Evolutionary conservation across 495 filamentous ascomycete species (phyloP).

Genomic region (Astrocystis sublimbata): DNA sequence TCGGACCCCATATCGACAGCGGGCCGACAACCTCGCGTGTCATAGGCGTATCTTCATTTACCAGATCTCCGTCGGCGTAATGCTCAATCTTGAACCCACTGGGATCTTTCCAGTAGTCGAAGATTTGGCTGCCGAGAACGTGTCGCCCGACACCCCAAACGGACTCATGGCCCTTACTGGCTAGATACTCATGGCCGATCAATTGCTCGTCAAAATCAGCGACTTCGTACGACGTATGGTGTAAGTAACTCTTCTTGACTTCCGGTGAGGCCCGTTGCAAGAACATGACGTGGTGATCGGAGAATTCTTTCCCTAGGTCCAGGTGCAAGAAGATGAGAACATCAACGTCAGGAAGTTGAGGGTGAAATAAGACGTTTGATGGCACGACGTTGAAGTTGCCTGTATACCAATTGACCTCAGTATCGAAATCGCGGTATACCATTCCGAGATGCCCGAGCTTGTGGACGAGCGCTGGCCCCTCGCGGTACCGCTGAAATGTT

Average conservation of each 20-base stretch:
- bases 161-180: conserved; percentile 50
- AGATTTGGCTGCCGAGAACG: conserved; percentile 51
- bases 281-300: conserved; percentile 62
- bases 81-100: conserved; percentile 53
- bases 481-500: conserved; percentile 17
- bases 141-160: conserved; percentile 64
- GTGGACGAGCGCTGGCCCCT: conserved; percentile 56
- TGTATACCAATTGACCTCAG: conserved; percentile 55
- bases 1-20: conserved; percentile 19
- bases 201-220: conserved; percentile 63
- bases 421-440: conserved; percentile 51
- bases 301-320: conserved; percentile 19
- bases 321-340: conserved; percentile 22
- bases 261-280: conserved; percentile 40
- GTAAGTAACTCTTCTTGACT: conserved; percentile 47
- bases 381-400: conserved; percentile 59
- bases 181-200: conserved; percentile 60
- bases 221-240: conserved; percentile 62
- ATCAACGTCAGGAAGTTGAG: conserved; percentile 17
- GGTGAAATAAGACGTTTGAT: conserved; percentile 15
- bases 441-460: conserved; percentile 64
- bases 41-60: conserved; percentile 51
- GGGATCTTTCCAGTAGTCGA: conserved; percentile 63
- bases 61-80: conserved; percentile 60
- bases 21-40: conserved; percentile 19